A percentile compares a stretch with the other conserved stretches of the same genome.
Evolutionary conservation across 2,329 filamentous ascomycete genomes (phyloP).

Genomic region (Alternaria atra): DNA sequence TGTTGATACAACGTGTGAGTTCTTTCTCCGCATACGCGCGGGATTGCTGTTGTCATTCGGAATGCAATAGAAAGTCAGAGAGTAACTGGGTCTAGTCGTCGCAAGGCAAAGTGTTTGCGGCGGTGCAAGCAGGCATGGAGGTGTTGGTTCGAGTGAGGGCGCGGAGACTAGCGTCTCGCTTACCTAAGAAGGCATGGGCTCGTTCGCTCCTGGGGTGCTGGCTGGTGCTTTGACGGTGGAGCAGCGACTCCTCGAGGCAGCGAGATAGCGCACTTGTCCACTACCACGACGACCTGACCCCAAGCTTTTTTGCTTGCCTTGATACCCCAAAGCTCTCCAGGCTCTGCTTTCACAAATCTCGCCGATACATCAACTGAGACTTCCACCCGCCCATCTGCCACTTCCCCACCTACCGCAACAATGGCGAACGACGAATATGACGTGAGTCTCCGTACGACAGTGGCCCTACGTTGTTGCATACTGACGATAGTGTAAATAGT

Average conservation of each 20-base stretch:
- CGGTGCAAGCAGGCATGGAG: constrained; percentile 2
- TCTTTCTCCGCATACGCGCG: background rate
- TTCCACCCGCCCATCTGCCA: constrained; percentile 11
- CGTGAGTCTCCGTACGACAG: constrained; percentile 67
- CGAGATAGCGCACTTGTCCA: constrained; percentile 21
- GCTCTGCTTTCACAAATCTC: background rate
- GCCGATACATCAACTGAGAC: background rate
- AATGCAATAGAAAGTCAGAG: background rate
- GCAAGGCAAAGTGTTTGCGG: background rate
- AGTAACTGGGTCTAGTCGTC: background rate
- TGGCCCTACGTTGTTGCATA: constrained; percentile 26
- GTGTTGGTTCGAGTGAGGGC: background rate
- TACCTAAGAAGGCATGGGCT: constrained; percentile 15
- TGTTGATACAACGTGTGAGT: background rate
- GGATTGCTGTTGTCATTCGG: background rate
- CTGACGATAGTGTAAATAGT: constrained; percentile 64
- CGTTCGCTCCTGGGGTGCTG: constrained; percentile 13
- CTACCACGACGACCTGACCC: constrained; percentile 12
- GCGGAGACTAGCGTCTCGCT: constrained; percentile 16
- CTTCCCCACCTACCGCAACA: constrained; percentile 46
- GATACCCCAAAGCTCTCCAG: constrained; percentile 1
- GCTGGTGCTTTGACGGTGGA: constrained; percentile 18
- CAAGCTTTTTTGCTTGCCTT: constrained; percentile 3
- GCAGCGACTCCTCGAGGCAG: constrained; percentile 21
- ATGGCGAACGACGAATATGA: constrained; percentile 99